Evolutionary conservation across 768 basidiomycete species (phyloP), one percentile per base, ranked within the genome.

Genomic region (Dioszegia aurantiaca): DNA sequence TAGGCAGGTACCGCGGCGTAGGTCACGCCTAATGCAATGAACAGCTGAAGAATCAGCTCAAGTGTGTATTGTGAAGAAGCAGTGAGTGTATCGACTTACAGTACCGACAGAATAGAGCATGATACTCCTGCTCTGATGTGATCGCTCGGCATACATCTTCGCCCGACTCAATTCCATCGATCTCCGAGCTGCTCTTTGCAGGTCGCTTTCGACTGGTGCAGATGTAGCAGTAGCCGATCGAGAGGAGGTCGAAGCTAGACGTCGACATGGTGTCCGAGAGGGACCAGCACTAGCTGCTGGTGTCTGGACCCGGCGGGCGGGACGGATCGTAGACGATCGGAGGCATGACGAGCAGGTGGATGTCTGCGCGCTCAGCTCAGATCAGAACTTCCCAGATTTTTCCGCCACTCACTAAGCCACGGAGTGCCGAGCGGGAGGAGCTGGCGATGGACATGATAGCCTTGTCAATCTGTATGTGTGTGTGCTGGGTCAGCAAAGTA

Each of bases 1-100:
- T 99, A 99, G 16, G 97, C 81, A 0, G 95, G 95, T 0, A 98
- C 94, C 36, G 94, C 89, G 11, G 95, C 95, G 74, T 99, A 99
- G n/a, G 92, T 87, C 24, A 87, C 82, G 16, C 94, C 94, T 3
- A 88, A 78, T 2, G 85, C 87, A 27, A 86, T 67, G 27, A 95
- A 77, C 45, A 94, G 85, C 91, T 94, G 61, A 11, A 49, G 37
- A 23, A 28, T 41, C 41, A 46, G 56, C 44, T 40, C 11, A 23
- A 33, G 33, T 14, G 6, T 14, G 33, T 6, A 6, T 14, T 44
- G 26, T 6, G 33, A 33, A 14, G 14, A 6, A 33, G 8, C 8
- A 33, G 33, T 33, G 14, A 33, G 33, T 33, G 33, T 6, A 33
- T 33, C 33, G 11, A 68, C 71, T 61, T 54, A 73, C 71, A 4